A percentile compares a stretch with the other conserved stretches of the same genome.
phyloP scores from a whole-genome alignment of 139 green algal species.

The Trebouxia sp. region DNA sequence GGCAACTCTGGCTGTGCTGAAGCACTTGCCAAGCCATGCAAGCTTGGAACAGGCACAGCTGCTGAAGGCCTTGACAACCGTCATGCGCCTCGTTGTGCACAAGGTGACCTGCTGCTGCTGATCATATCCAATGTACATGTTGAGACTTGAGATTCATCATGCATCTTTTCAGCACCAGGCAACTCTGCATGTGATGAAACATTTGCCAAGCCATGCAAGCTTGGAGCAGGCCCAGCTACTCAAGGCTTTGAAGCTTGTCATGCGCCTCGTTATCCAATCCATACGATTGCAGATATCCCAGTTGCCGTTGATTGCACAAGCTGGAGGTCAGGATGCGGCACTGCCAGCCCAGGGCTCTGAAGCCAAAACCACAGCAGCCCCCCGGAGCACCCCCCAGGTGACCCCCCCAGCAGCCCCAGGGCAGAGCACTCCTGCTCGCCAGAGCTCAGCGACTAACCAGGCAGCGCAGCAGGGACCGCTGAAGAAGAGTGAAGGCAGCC shows the following conservation, averaged over 20 bases:
- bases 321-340: no score
- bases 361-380: no score
- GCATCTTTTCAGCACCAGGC: no score
- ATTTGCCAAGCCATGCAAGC: conserved; percentile 69
- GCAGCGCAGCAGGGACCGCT: neutral
- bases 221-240: conserved; percentile 44
- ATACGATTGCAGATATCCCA: no score
- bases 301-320: no score
- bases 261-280: conserved; percentile 5
- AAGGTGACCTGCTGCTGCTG: no score
- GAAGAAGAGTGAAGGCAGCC: neutral
- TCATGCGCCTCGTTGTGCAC: conserved; percentile 1
- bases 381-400: no score
- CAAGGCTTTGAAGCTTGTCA: neutral
- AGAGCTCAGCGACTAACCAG: neutral
- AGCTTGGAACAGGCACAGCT: conserved; percentile 45
- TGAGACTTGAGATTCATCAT: no score
- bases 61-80: neutral
- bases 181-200: conserved; percentile 74
- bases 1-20: conserved; percentile 76
- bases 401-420: no score
- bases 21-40: conserved; percentile 70
- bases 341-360: no score
- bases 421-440: no score
- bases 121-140: no score